Evolutionary conservation across 2,329 filamentous ascomycete species (phyloP).

Genomic region (Graphium sp.): DNA sequence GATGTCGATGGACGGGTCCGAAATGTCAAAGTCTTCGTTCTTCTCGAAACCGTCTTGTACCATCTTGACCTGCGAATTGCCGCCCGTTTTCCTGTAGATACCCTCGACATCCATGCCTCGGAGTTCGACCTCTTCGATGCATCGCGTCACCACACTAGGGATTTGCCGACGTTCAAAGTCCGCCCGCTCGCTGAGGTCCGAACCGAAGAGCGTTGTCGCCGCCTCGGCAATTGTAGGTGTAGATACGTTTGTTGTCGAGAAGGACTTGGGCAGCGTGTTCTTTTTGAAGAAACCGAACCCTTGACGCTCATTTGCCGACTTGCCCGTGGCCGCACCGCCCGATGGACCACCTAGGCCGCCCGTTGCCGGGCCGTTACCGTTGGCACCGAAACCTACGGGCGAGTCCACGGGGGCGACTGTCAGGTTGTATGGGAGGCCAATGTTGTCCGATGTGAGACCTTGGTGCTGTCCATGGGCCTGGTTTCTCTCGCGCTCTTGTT

Average conservation of each 20-base stretch:
- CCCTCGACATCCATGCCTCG: slow-evolving; percentile 96
- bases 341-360: slow-evolving; percentile 14
- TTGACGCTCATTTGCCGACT: slow-evolving; percentile 20
- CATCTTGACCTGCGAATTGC: slow-evolving; percentile 74
- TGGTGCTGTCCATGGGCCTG: slow-evolving; percentile 20
- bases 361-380: slow-evolving; percentile 7
- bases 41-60: slow-evolving; percentile 88
- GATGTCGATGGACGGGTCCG: slow-evolving; percentile 84
- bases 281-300: slow-evolving; percentile 60
- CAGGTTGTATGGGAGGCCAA: slow-evolving; percentile 56
- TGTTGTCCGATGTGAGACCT: slow-evolving; percentile 42
- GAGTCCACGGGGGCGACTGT: slow-evolving; percentile 38
- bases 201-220: slow-evolving; percentile 60
- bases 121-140: slow-evolving; percentile 90
- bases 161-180: slow-evolving; percentile 82
- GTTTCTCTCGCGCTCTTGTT: slow-evolving; percentile 37
- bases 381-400: slow-evolving; percentile 14
- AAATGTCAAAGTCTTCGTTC: slow-evolving; percentile 76
- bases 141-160: slow-evolving; percentile 77
- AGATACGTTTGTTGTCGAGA: slow-evolving; percentile 23
- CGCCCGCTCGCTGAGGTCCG: slow-evolving; percentile 70
- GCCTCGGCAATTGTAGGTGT: slow-evolving; percentile 29
- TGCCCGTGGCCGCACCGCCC: slow-evolving; percentile 2
- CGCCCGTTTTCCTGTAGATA: slow-evolving; percentile 94
- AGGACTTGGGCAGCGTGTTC: slow-evolving; percentile 31